Percentiles rank a stretch among this genome's conserved stretches.
phyloP scores from a whole-genome alignment of 2,329 filamentous ascomycete genomes.

The Neopestalotiopsis rosae region DNA sequence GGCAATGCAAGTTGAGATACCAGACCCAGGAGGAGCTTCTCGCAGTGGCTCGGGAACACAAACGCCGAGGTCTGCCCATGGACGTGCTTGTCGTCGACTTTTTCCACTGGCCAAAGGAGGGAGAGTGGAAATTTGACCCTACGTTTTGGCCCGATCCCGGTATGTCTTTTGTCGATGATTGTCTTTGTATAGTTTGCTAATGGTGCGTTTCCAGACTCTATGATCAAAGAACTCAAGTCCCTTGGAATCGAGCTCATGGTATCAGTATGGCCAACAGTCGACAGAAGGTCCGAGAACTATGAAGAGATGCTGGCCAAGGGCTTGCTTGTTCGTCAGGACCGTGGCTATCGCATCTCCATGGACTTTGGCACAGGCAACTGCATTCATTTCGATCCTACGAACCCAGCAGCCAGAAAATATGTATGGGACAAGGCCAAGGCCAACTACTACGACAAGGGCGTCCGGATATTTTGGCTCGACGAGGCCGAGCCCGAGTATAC shows the following conservation, averaged over 20 bases:
- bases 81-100: constrained; percentile 71
- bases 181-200: not conserved
- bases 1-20: constrained; percentile 72
- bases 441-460: constrained; percentile 67
- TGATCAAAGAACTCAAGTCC: constrained; percentile 64
- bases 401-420: constrained; percentile 61
- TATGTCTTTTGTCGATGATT: constrained; percentile 29
- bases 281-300: constrained; percentile 63
- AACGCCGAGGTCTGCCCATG: constrained; percentile 59
- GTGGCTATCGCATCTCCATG: constrained; percentile 63
- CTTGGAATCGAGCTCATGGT: constrained; percentile 70
- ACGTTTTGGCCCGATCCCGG: constrained; percentile 69
- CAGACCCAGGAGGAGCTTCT: constrained; percentile 69
- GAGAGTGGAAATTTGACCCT: constrained; percentile 71
- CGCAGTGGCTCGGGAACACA: constrained; percentile 64
- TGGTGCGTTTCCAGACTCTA: constrained; percentile 49
- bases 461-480: constrained; percentile 71
- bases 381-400: constrained; percentile 68
- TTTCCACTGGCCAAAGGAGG: constrained; percentile 71
- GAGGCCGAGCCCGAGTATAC: constrained; percentile 72
- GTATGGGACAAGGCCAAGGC: constrained; percentile 64
- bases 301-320: constrained; percentile 66
- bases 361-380: constrained; percentile 61
- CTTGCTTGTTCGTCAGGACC: constrained; percentile 63
- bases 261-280: constrained; percentile 72